Percentiles rank a stretch among this genome's conserved stretches.
Conservation (phyloP, 2,329 filamentous ascomycete genomes). For the Colletotrichum aenigma region DNA sequence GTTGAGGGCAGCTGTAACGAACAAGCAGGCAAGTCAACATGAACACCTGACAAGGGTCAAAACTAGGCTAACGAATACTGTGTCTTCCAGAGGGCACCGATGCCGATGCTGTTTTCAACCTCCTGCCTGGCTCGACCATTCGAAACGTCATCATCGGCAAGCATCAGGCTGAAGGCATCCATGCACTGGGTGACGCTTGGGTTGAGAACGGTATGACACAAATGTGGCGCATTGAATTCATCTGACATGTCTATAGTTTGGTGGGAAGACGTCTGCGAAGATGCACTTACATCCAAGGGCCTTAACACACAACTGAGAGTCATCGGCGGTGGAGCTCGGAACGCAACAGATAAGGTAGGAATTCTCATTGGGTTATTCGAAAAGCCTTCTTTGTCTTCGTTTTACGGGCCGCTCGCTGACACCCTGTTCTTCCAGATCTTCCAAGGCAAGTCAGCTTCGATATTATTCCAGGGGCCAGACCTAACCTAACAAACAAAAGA, state of each 20-base stretch:
- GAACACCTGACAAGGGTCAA: background rate
- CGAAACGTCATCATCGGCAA: slow-evolving; percentile 43
- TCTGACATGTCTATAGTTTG: slow-evolving; percentile 22
- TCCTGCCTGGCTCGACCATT: slow-evolving; percentile 38
- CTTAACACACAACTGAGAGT: slow-evolving; percentile 31
- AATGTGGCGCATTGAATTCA: rapidly evolving
- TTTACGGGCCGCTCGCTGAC: too few relatives aligned
- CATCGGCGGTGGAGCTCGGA: slow-evolving; percentile 29
- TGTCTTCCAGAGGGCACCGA: slow-evolving; percentile 38
- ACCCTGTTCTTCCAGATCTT: slow-evolving; percentile 24
- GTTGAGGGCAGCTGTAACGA: slow-evolving; percentile 45
- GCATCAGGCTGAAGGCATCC: slow-evolving; percentile 36
- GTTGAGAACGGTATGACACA: slow-evolving; percentile 29
- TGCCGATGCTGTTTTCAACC: slow-evolving; percentile 42
- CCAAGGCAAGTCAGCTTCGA: slow-evolving; percentile 10
- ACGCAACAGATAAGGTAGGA: slow-evolving; percentile 31
- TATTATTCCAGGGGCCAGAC: background rate
- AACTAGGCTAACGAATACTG: background rate
- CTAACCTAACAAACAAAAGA: background rate
- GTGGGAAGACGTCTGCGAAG: slow-evolving; percentile 34
- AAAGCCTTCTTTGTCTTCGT: background rate
- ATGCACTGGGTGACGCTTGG: slow-evolving; percentile 32
- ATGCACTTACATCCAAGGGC: slow-evolving; percentile 30
- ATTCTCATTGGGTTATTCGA: background rate
- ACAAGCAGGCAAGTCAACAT: slow-evolving; percentile 28